A percentile compares a stretch with the other conserved stretches of the same genome.
phyloP scores from a whole-genome alignment of 163 green algal genomes.

The Prototheca cutis region DNA sequence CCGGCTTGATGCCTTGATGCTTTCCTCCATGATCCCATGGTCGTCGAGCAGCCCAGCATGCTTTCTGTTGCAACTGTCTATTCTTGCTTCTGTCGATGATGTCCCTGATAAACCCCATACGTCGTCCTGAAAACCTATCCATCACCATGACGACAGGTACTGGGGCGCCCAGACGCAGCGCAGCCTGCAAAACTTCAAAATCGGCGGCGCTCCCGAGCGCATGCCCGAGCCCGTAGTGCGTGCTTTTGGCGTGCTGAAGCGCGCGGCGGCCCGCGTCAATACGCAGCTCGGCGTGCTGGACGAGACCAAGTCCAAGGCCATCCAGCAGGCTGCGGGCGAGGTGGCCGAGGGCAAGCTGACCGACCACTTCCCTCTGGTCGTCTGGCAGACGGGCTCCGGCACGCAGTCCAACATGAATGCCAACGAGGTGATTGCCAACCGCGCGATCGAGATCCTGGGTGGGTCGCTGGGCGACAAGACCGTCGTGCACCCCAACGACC shows the following conservation, averaged over 20 bases:
- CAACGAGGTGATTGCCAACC: constrained; percentile 85
- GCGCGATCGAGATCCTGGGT: constrained; percentile 75
- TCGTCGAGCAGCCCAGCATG: too few relatives aligned
- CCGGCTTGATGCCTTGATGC: too few relatives aligned
- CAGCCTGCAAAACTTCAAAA: constrained; percentile 72
- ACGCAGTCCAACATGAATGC: constrained; percentile 97
- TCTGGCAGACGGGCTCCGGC: constrained; percentile 88
- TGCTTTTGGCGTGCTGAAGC: constrained; percentile 79
- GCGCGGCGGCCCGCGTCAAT: constrained; percentile 78
- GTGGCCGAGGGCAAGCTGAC: constrained; percentile 78
- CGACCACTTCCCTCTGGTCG: constrained; percentile 84
- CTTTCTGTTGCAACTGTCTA: too few relatives aligned
- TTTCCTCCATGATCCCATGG: too few relatives aligned
- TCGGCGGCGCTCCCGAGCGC: constrained; percentile 65
- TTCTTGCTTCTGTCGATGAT: too few relatives aligned
- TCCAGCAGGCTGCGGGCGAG: constrained; percentile 68
- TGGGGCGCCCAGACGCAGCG: constrained; percentile 98
- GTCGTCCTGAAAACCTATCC: too few relatives aligned
- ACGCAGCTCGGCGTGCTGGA: constrained; percentile 66
- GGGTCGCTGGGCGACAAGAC: constrained; percentile 60
- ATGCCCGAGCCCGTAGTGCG: constrained; percentile 85
- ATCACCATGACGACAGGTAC: constrained; percentile 66
- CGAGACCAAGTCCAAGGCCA: constrained; percentile 49
- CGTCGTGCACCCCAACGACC: constrained; percentile 62
- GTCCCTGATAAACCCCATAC: neutral